A percentile compares a stretch with the other conserved stretches of the same genome.
Conservation (phyloP, 2,329 filamentous ascomycete genomes). For the Aspergillus sp. region DNA sequence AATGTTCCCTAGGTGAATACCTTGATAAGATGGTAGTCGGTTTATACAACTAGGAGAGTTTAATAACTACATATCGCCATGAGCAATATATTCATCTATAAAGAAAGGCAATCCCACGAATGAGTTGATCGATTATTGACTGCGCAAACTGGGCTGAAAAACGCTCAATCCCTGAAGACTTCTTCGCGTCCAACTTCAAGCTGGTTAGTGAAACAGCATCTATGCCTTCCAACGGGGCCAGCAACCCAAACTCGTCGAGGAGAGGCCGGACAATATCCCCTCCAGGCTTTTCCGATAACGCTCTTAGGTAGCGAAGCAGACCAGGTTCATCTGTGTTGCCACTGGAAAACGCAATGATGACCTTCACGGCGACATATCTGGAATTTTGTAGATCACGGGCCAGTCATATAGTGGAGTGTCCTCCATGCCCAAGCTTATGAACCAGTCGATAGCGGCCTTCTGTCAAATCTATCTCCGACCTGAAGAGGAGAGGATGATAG, state of each 20-base stretch:
- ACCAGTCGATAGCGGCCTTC: conserved; percentile 17
- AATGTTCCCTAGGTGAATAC: conserved; percentile 30
- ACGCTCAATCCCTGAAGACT: conserved; percentile 21
- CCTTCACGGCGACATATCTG: conserved; percentile 40
- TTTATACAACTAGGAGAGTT: not conserved
- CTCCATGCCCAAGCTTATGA: conserved; percentile 21
- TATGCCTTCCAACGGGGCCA: conserved; percentile 28
- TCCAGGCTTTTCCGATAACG: conserved; percentile 8
- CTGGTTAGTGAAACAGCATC: conserved; percentile 25
- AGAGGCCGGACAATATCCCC: conserved; percentile 19
- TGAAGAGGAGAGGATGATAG: not conserved
- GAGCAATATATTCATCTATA: conserved; percentile 28
- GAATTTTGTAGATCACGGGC: conserved; percentile 28
- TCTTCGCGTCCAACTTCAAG: conserved; percentile 23
- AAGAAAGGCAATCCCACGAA: conserved; percentile 25
- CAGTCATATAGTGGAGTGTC: conserved; percentile 40
- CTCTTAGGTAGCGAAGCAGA: conserved; percentile 15
- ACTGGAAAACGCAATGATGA: conserved; percentile 30
- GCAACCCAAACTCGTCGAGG: conserved; percentile 28
- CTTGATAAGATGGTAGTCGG: conserved; percentile 16
- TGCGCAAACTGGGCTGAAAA: conserved; percentile 23
- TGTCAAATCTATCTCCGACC: conserved; percentile 13
- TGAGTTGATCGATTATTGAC: conserved; percentile 27
- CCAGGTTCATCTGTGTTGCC: conserved; percentile 9
- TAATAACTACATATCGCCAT: conserved; percentile 23